Percentiles rank a stretch among this genome's conserved stretches.
Evolutionary conservation across 768 basidiomycete genomes (phyloP).

Genomic region (Hygrophoropsis aurantiaca): DNA sequence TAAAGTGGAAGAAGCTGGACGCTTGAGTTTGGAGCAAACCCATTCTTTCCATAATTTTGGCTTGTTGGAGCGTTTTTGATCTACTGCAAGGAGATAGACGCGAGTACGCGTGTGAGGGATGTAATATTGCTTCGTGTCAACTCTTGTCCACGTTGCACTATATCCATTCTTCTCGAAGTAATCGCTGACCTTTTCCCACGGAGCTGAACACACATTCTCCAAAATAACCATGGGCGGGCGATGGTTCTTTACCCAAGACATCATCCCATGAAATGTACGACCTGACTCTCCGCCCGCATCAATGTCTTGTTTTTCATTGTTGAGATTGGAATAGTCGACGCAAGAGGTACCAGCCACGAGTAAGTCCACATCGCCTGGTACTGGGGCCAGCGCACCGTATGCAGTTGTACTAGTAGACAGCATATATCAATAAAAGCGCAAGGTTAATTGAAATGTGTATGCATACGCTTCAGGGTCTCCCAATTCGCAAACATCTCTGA

Average conservation of each 20-base stretch:
- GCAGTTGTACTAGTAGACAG: conserved; percentile 75
- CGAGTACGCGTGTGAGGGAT: conserved; percentile 94
- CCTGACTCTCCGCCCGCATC: conserved; percentile 91
- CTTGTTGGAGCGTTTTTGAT: conserved; percentile 57
- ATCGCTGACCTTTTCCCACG: conserved; percentile 75
- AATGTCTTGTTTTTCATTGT: conserved; percentile 88
- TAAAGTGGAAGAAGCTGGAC: conserved; percentile 85
- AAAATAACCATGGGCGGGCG: conserved; percentile 90
- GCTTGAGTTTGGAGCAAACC: conserved; percentile 61
- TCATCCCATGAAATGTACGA: conserved; percentile 92
- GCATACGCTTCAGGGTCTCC: conserved; percentile 76
- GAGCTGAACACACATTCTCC: conserved; percentile 91
- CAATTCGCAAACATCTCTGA: conserved; percentile 92
- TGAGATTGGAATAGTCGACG: conserved; percentile 95
- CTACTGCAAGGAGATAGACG: conserved; percentile 81
- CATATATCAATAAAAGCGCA: neutral
- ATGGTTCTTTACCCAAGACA: conserved; percentile 86
- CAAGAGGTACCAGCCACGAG: conserved; percentile 94
- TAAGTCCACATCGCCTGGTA: conserved; percentile 89
- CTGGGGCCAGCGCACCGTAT: conserved; percentile 81
- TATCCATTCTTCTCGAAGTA: conserved; percentile 79
- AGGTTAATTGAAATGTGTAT: neutral
- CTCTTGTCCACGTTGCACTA: conserved; percentile 64
- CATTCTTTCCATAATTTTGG: conserved; percentile 68
- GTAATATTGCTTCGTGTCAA: conserved; percentile 89